Evolutionary conservation across 805 yeast genomes (phyloP).

Genomic region (Saccharomycodes ludwigii): DNA sequence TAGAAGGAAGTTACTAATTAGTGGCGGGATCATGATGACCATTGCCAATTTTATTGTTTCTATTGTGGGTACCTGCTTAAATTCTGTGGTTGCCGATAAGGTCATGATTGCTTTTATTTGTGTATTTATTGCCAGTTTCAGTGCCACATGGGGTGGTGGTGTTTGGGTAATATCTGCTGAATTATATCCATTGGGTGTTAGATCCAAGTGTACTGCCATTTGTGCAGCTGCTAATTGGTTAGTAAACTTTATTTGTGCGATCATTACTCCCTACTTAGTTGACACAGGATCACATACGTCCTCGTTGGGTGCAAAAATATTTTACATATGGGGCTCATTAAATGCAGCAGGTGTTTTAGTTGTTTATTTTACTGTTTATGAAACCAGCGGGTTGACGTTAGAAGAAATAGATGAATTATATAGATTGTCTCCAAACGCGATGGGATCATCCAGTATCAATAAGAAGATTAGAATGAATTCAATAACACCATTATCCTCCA

Average conservation of each 20-base stretch:
- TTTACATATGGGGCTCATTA: conserved; percentile 70
- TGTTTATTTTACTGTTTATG: conserved; percentile 59
- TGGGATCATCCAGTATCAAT: conserved; percentile 35
- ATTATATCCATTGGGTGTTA: conserved; percentile 55
- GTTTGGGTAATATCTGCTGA: conserved; percentile 64
- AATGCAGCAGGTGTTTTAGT: conserved; percentile 47
- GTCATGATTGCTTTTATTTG: conserved; percentile 56
- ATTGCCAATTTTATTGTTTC: conserved; percentile 60
- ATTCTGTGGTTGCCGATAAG: conserved; percentile 36
- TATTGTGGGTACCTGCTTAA: conserved; percentile 39
- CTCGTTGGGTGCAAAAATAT: conserved; percentile 57
- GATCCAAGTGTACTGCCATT: conserved; percentile 67
- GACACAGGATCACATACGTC: conserved; percentile 60
- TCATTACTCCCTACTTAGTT: conserved; percentile 61
- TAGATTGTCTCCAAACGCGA: conserved; percentile 43
- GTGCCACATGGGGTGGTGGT: conserved; percentile 75
- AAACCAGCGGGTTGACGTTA: conserved; percentile 66
- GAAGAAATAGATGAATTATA: conserved; percentile 77
- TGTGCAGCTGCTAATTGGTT: conserved; percentile 75
- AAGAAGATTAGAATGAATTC: conserved; percentile 4
- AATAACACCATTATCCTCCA: no score
- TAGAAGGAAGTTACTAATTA: conserved; percentile 52
- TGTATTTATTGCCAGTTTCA: conserved; percentile 62
- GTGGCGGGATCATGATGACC: conserved; percentile 72
- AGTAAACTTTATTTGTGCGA: conserved; percentile 64